Evolutionary conservation across 208 protist species (phyloP).

Genomic region (Acanthamoeba lugdunensis): DNA sequence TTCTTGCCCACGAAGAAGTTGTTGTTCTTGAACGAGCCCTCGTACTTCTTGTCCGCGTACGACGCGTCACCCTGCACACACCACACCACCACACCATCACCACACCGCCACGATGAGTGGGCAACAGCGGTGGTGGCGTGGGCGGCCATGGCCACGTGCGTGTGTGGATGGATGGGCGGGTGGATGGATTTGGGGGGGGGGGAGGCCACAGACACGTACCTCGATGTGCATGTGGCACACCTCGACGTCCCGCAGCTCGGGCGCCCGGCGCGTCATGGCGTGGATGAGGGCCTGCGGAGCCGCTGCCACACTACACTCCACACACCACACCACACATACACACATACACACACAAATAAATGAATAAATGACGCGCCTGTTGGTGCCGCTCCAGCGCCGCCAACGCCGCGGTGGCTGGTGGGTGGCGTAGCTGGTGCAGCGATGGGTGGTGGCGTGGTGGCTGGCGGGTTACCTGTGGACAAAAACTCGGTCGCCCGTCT

Average conservation of each 20-base stretch:
- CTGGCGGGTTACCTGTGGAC: constrained; percentile 8
- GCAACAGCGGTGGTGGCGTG: too few relatives aligned
- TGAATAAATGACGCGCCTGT: not conserved
- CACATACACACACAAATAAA: not conserved
- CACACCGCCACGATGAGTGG: too few relatives aligned
- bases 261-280: constrained; percentile 68
- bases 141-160: too few relatives aligned
- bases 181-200: too few relatives aligned
- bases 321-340: not conserved
- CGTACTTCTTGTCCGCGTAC: constrained; percentile 72
- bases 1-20: constrained; percentile 78
- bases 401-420: too few relatives aligned
- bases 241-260: constrained; percentile 73
- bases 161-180: too few relatives aligned
- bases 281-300: constrained; percentile 58
- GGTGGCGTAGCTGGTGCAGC: too few relatives aligned
- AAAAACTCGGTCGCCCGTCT: constrained; percentile 43
- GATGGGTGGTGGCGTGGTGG: not conserved
- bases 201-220: not conserved
- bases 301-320: constrained; percentile 20
- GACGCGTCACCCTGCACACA: constrained; percentile 51
- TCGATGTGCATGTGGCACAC: constrained; percentile 78
- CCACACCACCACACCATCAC: not conserved
- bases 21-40: constrained; percentile 68
- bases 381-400: too few relatives aligned